Conservation (phyloP, 805 yeast genomes). For the Blastobotrys robertii region DNA sequence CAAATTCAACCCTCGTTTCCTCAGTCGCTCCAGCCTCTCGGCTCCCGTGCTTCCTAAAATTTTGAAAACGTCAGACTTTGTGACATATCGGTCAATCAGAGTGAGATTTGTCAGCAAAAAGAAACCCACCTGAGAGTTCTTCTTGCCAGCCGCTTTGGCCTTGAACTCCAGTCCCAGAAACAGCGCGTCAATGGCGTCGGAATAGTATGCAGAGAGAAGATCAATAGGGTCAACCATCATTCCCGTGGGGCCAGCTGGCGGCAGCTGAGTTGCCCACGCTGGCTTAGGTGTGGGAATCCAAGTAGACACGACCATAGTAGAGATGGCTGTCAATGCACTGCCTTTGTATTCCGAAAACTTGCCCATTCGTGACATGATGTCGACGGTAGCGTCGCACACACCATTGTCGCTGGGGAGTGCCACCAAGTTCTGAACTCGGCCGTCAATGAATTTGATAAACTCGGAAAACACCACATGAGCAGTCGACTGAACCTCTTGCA, state of each 20-base stretch:
- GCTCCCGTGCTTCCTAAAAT: constrained; percentile 51
- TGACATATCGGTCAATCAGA: constrained; percentile 63
- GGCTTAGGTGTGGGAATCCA: constrained; percentile 62
- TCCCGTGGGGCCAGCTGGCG: constrained; percentile 33
- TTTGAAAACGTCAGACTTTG: constrained; percentile 31
- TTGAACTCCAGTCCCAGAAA: constrained; percentile 54
- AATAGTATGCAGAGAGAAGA: constrained; percentile 53
- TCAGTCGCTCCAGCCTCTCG: constrained; percentile 55
- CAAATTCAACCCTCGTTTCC: constrained; percentile 61
- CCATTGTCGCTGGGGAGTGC: constrained; percentile 57
- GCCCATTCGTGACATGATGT: constrained; percentile 55
- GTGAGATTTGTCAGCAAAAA: constrained; percentile 62
- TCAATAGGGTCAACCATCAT: constrained; percentile 37
- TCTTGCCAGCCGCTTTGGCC: constrained; percentile 32
- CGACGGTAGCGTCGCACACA: constrained; percentile 64
- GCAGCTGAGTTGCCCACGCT: constrained; percentile 39
- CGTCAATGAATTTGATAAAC: constrained; percentile 46
- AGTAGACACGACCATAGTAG: constrained; percentile 44
- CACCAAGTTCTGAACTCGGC: constrained; percentile 36
- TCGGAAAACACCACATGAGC: constrained; percentile 40
- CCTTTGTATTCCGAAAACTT: constrained; percentile 52
- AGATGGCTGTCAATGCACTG: constrained; percentile 43
- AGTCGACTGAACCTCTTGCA: constrained; percentile 16
- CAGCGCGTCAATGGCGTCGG: constrained; percentile 73
- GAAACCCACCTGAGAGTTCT: constrained; percentile 45